Evolutionary conservation across 1,139 yeast species (phyloP).

Genomic region (Pneumocystis carinii): DNA sequence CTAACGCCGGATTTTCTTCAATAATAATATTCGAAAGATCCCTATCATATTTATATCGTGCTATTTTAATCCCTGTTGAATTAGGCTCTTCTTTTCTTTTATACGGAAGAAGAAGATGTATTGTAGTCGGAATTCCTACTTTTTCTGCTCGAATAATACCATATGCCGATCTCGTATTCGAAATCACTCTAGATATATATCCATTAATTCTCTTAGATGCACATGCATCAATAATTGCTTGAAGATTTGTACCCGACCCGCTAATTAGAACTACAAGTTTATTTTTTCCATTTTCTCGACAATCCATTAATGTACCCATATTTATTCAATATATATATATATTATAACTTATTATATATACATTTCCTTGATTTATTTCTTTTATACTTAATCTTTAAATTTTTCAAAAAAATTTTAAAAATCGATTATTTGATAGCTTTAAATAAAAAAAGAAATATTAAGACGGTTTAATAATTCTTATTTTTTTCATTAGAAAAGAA

Average conservation of each 20-base stretch:
- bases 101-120: conserved; percentile 62
- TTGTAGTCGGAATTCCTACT: conserved; percentile 50
- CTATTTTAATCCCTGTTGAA: conserved; percentile 35
- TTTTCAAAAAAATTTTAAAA: not conserved
- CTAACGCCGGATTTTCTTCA: conserved; percentile 48
- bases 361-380: not conserved
- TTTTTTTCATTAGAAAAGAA: not conserved
- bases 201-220: conserved; percentile 28
- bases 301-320: not conserved
- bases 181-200: conserved; percentile 55
- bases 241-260: conserved; percentile 87
- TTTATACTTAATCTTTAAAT: not conserved
- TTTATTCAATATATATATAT: not conserved
- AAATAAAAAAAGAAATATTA: not conserved
- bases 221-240: conserved; percentile 75
- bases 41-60: conserved; percentile 56
- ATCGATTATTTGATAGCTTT: not conserved
- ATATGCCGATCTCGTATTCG: conserved; percentile 69
- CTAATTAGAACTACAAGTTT: conserved; percentile 52
- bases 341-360: not conserved
- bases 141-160: conserved; percentile 67
- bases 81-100: conserved; percentile 28
- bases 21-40: conserved; percentile 62
- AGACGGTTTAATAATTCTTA: not conserved
- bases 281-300: not conserved